These are phyloP conservation scores for Aspergillus mulundensis DNA, from an alignment of 495 filamentous ascomycete genomes.

Conservation along the genomic window DNA sequence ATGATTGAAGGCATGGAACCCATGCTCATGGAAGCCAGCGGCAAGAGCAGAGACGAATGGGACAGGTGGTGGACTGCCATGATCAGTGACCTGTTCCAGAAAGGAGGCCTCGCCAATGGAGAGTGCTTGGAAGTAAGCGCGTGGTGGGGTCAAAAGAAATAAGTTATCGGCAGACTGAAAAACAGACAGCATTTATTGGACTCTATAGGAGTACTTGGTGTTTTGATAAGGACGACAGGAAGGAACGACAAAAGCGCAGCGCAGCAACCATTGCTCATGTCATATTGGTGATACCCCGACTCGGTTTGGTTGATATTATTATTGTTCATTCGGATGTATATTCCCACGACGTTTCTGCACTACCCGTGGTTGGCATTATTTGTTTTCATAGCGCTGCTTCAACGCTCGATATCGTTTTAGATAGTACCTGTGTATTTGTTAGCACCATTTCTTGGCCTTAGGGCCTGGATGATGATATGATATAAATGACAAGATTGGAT, in stretches of 20 bases:
- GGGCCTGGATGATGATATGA: conserved; percentile 23
- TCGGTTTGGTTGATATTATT: conserved; percentile 17
- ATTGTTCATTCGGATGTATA: conserved; percentile 24
- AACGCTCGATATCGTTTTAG: conserved; percentile 89
- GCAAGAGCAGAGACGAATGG: conserved; percentile 88
- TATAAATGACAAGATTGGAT: conserved; percentile 10
- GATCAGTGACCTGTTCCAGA: conserved; percentile 76
- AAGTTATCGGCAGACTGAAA: conserved; percentile 14
- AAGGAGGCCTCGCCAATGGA: conserved; percentile 72
- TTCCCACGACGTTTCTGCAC: conserved; percentile 14
- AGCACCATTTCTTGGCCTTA: conserved; percentile 7
- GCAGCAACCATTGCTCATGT: conserved; percentile 37
- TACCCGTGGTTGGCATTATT: conserved; percentile 22
- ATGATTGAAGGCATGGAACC: conserved; percentile 87
- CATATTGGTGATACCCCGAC: conserved; percentile 46
- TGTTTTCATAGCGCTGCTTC: conserved; percentile 70
- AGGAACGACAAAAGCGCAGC: conserved; percentile 24
- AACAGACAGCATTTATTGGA: conserved; percentile 13
- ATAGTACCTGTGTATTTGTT: conserved; percentile 66
- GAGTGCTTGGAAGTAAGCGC: conserved; percentile 91
- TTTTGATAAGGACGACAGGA: conserved; percentile 19
- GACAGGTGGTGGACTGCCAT: conserved; percentile 84
- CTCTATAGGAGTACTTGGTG: conserved; percentile 16
- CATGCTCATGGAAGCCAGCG: conserved; percentile 72
- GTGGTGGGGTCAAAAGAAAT: conserved; percentile 83